Evolutionary conservation across 2,329 filamentous ascomycete genomes (phyloP).

Genomic region (Aureobasidium uvarum): DNA sequence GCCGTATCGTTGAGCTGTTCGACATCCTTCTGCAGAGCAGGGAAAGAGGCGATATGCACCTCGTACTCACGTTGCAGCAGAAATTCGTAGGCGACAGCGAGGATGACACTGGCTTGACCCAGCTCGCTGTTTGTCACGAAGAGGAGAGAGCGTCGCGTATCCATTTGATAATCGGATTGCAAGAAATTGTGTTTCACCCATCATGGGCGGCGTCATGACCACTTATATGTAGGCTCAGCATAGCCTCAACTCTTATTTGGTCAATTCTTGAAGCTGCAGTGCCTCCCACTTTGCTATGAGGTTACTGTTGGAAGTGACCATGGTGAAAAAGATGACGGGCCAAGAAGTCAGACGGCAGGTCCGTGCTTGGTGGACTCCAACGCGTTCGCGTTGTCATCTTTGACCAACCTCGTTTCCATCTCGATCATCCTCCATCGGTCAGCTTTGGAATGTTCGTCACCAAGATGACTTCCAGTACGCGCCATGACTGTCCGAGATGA

Average conservation of each 20-base stretch:
- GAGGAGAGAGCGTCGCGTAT: constrained; percentile 2
- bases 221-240: background rate
- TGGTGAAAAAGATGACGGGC: background rate
- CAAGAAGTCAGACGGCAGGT: background rate
- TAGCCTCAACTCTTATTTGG: background rate
- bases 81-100: constrained; percentile 4
- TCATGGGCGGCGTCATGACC: background rate
- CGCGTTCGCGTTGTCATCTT: background rate
- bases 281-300: background rate
- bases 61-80: background rate
- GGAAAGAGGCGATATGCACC: constrained; percentile 4
- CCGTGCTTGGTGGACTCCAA: background rate
- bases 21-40: background rate
- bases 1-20: background rate
- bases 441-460: background rate
- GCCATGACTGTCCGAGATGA: background rate
- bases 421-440: background rate
- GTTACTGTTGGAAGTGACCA: background rate
- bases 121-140: constrained; percentile 13
- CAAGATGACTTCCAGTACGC: background rate
- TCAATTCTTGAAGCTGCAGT: background rate
- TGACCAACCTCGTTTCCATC: background rate
- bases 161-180: background rate
- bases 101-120: constrained; percentile 11
- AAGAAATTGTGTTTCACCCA: background rate